A percentile compares a stretch with the other conserved stretches of the same genome.
Conservation (phyloP, 805 yeast genomes). For the Candida railenensis region DNA sequence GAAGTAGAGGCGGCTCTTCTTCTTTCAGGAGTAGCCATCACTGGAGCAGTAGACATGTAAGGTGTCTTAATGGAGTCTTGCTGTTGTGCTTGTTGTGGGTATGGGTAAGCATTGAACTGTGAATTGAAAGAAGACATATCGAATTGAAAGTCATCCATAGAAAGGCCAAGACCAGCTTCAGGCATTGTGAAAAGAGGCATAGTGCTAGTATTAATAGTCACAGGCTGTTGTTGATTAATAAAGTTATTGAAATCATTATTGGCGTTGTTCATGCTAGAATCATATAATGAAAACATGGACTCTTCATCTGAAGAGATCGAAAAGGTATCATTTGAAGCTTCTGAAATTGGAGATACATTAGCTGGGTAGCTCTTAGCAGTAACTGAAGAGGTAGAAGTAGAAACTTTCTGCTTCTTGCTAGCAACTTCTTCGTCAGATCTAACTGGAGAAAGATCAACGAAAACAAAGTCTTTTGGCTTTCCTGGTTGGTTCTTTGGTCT, state of each 20-base stretch:
- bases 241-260: constrained; percentile 23
- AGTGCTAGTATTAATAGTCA: constrained; percentile 6
- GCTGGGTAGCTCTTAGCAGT: constrained; percentile 5
- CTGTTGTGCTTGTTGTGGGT: constrained; percentile 12
- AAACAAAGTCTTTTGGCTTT: constrained; percentile 44
- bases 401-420: constrained; percentile 8
- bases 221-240: constrained; percentile 16
- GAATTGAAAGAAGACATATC: constrained; percentile 4
- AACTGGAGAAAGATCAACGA: constrained; percentile 45
- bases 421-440: constrained; percentile 22
- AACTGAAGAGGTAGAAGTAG: constrained; percentile 7
- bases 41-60: constrained; percentile 10
- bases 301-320: constrained; percentile 19
- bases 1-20: constrained; percentile 2
- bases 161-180: constrained; percentile 7
- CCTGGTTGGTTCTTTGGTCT: constrained; percentile 47
- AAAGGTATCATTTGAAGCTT: constrained; percentile 15
- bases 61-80: constrained; percentile 23
- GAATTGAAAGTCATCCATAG: constrained; percentile 6
- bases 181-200: constrained; percentile 6
- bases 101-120: constrained; percentile 4
- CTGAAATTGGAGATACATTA: constrained; percentile 7
- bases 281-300: constrained; percentile 17
- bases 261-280: constrained; percentile 23
- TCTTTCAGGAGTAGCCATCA: constrained; percentile 8